These are phyloP conservation scores for Lecanosticta acicola DNA, from an alignment of 2,329 filamentous ascomycete genomes.

Conservation along the genomic window DNA sequence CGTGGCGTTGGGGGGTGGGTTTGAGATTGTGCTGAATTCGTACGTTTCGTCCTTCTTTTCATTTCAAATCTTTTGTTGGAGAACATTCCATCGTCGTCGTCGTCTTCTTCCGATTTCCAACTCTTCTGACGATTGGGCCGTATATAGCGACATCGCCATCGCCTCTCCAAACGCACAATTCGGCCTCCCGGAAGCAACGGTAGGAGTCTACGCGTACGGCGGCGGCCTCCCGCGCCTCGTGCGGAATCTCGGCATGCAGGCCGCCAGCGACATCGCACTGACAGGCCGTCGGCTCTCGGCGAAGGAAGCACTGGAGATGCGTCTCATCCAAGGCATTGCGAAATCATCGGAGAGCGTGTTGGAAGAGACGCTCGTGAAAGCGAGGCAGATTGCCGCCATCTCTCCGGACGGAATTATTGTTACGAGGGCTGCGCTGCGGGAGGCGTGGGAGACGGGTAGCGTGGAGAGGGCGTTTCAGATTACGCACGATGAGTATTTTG, in stretches of 20 bases:
- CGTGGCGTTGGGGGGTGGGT: slow-evolving; percentile 51
- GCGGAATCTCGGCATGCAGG: slow-evolving; percentile 44
- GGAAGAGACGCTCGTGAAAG: slow-evolving; percentile 31
- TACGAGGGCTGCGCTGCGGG: slow-evolving; percentile 34
- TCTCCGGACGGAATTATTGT: slow-evolving; percentile 36
- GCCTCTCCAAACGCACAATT: slow-evolving; percentile 48
- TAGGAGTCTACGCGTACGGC: slow-evolving; percentile 49
- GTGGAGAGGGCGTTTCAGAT: slow-evolving; percentile 38
- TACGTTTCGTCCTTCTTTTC: no score
- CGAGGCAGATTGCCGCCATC: slow-evolving; percentile 29
- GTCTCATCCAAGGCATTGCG: slow-evolving; percentile 37
- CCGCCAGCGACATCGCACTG: slow-evolving; percentile 47
- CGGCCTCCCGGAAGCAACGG: slow-evolving; percentile 47
- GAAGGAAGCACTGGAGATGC: slow-evolving; percentile 38
- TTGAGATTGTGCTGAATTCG: slow-evolving; percentile 52
- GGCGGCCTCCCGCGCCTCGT: slow-evolving; percentile 49
- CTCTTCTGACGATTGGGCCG: no score
- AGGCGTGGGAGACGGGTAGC: slow-evolving; percentile 36
- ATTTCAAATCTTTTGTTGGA: background rate
- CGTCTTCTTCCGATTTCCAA: no score
- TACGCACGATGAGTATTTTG: slow-evolving; percentile 38
- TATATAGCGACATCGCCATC: slow-evolving; percentile 46
- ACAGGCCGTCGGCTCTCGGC: slow-evolving; percentile 44
- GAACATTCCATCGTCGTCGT: no score
- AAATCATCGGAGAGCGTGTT: slow-evolving; percentile 29